Conservation (phyloP, 352 stramenopile species). For the Pelagophyceae sp. region DNA sequence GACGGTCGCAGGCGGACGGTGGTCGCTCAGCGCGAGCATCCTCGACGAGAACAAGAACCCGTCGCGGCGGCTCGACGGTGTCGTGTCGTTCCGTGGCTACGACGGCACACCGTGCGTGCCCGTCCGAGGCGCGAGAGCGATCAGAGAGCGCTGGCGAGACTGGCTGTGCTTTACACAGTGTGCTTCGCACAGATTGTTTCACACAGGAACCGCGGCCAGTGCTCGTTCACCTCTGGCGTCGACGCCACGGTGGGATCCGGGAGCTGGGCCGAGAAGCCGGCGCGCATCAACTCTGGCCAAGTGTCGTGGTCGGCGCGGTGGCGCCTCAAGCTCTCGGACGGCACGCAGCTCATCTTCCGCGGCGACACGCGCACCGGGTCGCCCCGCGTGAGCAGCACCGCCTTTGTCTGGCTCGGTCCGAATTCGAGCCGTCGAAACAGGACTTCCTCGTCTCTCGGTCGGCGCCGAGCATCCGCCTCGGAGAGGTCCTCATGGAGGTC, state of each 20-base stretch:
- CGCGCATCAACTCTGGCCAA: background rate
- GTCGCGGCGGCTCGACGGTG: background rate
- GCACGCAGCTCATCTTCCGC: background rate
- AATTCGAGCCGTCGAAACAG: too few species aligned
- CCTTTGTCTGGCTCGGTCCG: too few species aligned
- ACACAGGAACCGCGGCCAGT: background rate
- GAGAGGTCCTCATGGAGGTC: background rate
- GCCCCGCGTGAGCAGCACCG: too few species aligned
- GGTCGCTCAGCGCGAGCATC: background rate
- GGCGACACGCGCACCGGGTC: background rate
- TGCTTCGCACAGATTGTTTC: too few species aligned
- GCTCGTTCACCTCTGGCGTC: background rate
- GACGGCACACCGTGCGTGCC: background rate
- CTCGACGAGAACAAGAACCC: background rate
- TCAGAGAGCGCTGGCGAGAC: too few species aligned
- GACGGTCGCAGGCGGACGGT: too few species aligned
- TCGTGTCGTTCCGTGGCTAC: background rate
- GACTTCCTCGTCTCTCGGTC: background rate
- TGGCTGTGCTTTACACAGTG: too few species aligned
- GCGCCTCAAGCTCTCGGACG: background rate
- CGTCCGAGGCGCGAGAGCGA: too few species aligned
- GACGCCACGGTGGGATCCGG: background rate
- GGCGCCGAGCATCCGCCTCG: background rate
- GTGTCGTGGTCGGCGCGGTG: background rate
- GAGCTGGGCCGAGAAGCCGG: background rate